Base-by-base conservation (phyloP, 2,329 filamentous ascomycete species). In the Colletotrichum musicola region DNA sequence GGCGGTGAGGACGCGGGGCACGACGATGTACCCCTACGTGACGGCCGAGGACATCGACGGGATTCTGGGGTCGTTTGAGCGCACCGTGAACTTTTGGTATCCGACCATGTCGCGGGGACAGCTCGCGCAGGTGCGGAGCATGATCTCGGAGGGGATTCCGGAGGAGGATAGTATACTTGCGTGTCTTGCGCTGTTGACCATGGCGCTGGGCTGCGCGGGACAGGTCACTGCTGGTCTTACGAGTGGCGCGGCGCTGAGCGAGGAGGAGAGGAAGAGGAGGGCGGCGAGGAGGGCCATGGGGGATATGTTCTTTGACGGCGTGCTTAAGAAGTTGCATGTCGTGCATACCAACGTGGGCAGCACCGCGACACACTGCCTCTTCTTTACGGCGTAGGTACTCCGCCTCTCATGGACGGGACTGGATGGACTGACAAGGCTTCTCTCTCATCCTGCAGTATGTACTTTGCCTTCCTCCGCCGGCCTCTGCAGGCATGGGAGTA, bases 401-500 rank as follows among this genome's bases (percentile, higher is more conserved):
- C n/a, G 10, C 42, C 9, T 12, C 22, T 4, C 5, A 4, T 1
- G 6, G 44, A 7, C 14, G 16, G 7, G 5, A 46, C 14, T 46
- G 6, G 5, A 5, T 46, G 16, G 12, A 38, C 56, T 51, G 18
- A 54, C 40, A 7, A 20, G 22, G 47, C 13, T 13, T 13, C 18
- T 46, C 0, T 25, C 4, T 25, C 22, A 4, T 4, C 22, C 22
- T 25, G 22, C 20, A 82, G 83, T 0, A 65, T 87, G 1, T 87
- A 86, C 69, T 86, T 84, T 66, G 83, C 84, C 0, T 87, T 83
- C 38, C 73, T 86, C 0, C 80, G 84, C 3, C 75, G 84, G 1
- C 85, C 85, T 0, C 75, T 87, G 1, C 85, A 86, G 63, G 84
- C 85, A 0, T 86, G 85, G 85, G 82, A 84, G 42, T 84, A 85